Evolutionary conservation across 345 rosid genomes (phyloP).

Genomic region (Eucalyptus sp.): DNA sequence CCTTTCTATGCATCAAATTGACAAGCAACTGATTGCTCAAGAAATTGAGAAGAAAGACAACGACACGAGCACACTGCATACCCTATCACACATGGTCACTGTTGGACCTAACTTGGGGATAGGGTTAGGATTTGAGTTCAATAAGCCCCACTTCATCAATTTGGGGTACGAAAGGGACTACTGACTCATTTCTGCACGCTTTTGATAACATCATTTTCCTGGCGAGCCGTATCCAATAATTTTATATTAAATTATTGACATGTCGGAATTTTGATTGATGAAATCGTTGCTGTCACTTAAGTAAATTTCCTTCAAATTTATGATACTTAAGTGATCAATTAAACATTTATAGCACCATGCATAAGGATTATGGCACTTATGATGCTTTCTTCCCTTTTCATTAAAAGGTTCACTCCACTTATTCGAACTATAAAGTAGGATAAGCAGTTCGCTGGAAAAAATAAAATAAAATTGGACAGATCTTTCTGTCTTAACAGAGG

Average conservation of each 20-base stretch:
- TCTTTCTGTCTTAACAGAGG: not conserved
- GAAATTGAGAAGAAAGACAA: not conserved
- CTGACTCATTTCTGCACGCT: not conserved
- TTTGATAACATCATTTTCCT: not conserved
- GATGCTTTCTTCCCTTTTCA: not conserved
- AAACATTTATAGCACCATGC: not conserved
- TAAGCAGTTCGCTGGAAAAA: not conserved
- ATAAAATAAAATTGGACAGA: not conserved
- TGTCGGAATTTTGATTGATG: not conserved
- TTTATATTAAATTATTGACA: not conserved
- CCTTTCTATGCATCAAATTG: no score
- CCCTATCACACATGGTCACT: not conserved
- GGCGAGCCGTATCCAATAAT: accelerated
- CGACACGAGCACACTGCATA: not conserved
- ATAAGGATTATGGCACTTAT: not conserved
- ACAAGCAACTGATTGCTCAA: not conserved
- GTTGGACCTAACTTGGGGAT: not conserved
- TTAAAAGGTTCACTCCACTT: not conserved
- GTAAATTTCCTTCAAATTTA: not conserved
- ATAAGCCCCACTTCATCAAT: not conserved
- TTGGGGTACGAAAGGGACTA: not conserved
- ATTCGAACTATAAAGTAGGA: not conserved
- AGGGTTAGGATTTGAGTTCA: not conserved
- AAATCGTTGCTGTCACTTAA: not conserved
- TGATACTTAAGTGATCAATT: not conserved